Conservation (phyloP, 2,329 filamentous ascomycete genomes). For the Graphilbum sp. region DNA sequence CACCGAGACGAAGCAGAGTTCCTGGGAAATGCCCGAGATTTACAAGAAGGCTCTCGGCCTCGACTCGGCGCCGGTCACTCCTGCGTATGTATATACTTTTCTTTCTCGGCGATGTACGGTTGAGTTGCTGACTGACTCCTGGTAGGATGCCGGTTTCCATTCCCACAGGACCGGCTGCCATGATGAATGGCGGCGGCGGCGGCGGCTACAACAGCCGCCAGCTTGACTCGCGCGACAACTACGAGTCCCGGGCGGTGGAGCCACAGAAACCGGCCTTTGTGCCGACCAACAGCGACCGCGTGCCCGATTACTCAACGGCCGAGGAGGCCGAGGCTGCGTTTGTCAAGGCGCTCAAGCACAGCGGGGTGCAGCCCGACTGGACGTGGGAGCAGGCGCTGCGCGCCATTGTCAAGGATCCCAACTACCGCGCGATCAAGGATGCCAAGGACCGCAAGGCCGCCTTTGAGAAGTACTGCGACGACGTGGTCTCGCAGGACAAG, state of each 20-base stretch:
- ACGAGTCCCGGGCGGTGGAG: constrained; percentile 7
- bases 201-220: neutral
- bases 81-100: constrained; percentile 20
- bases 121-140: neutral
- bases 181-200: constrained; percentile 10
- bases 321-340: constrained; percentile 92
- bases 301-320: constrained; percentile 60
- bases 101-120: too few relatives aligned
- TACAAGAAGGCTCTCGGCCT: constrained; percentile 62
- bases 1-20: constrained; percentile 76
- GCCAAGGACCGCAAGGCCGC: constrained; percentile 78
- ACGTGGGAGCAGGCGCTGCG: constrained; percentile 82
- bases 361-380: constrained; percentile 81
- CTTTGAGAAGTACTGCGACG: constrained; percentile 89
- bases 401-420: constrained; percentile 72
- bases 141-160: constrained; percentile 13
- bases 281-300: constrained; percentile 49
- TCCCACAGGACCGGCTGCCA: constrained; percentile 20
- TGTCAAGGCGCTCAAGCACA: constrained; percentile 71
- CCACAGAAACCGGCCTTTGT: constrained; percentile 42
- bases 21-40: constrained; percentile 81
- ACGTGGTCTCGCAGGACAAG: constrained; percentile 83
- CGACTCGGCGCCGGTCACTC: constrained; percentile 26
- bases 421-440: constrained; percentile 86
- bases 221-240: neutral